Conservation (phyloP, 495 filamentous ascomycete species). For the Aspergillus bridgeri region DNA sequence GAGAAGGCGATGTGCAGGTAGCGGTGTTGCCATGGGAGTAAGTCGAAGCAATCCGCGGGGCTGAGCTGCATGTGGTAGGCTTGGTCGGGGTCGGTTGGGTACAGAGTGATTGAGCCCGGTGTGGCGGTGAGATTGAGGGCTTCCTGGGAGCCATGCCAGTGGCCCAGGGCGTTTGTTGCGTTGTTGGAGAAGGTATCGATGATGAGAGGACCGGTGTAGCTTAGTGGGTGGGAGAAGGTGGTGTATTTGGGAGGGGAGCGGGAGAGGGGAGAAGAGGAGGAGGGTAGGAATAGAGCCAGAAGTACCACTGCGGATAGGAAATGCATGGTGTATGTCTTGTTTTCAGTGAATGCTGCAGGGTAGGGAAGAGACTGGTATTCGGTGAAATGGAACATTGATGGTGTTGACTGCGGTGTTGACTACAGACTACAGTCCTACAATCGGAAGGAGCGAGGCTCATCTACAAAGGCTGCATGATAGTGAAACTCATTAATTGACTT, state of each 20-base stretch:
- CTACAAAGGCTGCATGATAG: neutral
- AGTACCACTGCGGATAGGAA: neutral
- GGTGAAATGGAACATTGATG: neutral
- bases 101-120: constrained; percentile 52
- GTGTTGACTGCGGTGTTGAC: neutral
- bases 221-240: constrained; percentile 21
- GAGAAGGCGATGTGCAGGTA: constrained; percentile 72
- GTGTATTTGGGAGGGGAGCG: neutral
- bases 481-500: neutral
- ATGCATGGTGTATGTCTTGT: neutral
- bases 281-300: neutral
- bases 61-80: constrained; percentile 66
- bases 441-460: neutral
- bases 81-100: constrained; percentile 64
- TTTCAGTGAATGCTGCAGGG: neutral
- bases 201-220: constrained; percentile 37
- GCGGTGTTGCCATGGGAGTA: constrained; percentile 47
- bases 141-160: constrained; percentile 71
- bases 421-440: neutral
- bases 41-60: constrained; percentile 54
- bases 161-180: constrained; percentile 59
- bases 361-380: neutral
- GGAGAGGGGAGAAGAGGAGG: neutral
- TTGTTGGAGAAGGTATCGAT: constrained; percentile 62
- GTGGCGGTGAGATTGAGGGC: constrained; percentile 50